These are phyloP conservation scores for Russula sp. DNA, from an alignment of 768 basidiomycete species.

Conservation along the genomic window DNA sequence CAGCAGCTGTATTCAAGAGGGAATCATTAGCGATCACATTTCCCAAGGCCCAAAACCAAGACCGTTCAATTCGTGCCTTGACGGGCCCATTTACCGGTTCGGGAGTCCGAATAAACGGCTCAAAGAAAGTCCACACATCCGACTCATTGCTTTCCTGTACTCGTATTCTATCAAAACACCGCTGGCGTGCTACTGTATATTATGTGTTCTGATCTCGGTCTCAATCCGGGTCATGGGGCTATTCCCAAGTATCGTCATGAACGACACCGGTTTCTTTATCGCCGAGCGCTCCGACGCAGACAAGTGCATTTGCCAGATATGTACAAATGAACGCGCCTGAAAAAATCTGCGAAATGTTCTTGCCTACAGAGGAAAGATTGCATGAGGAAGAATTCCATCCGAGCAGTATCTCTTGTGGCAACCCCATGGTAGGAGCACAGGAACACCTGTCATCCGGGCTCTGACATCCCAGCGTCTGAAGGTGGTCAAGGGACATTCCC, in stretches of 20 bases:
- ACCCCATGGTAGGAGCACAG: neutral
- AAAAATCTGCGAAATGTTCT: neutral
- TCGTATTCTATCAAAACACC: neutral
- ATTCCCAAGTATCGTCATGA: neutral
- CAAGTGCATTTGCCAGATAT: slow-evolving; percentile 16
- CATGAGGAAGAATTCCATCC: neutral
- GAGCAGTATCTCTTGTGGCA: neutral
- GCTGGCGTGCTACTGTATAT: neutral
- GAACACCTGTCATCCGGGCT: neutral
- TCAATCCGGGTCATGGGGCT: neutral
- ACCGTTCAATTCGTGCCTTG: neutral
- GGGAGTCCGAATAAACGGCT: slow-evolving; percentile 5
- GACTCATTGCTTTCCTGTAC: neutral
- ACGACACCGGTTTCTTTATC: slow-evolving; percentile 9
- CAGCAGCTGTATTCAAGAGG: slow-evolving; percentile 12
- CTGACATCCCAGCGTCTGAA: neutral
- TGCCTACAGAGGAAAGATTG: slow-evolving; percentile 13
- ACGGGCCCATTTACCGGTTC: neutral
- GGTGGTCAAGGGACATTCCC: neutral
- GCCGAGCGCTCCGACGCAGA: slow-evolving; percentile 14
- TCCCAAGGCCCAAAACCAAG: slow-evolving; percentile 14
- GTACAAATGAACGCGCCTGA: slow-evolving; percentile 20
- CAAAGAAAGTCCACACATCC: neutral
- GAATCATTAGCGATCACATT: slow-evolving; percentile 21
- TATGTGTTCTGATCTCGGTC: neutral